These are phyloP conservation scores for Lipomyces sp. DNA, from an alignment of 805 yeast genomes.

Conservation along the genomic window DNA sequence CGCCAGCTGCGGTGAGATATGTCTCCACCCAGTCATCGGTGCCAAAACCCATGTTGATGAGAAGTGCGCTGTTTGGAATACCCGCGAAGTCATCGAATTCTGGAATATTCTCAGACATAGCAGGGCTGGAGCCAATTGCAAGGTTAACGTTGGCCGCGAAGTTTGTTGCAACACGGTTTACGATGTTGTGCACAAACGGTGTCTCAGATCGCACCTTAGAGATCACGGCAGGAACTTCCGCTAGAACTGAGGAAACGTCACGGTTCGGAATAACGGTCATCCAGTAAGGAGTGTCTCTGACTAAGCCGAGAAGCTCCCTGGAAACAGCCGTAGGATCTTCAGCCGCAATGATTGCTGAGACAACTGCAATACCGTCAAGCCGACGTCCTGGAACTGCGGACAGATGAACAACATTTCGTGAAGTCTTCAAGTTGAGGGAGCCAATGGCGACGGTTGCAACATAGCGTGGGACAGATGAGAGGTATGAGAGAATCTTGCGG, in stretches of 20 bases:
- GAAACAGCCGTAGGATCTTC: slow-evolving; percentile 60
- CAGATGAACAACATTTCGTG: slow-evolving; percentile 60
- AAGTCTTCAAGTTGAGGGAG: slow-evolving; percentile 70
- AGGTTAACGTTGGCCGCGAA: slow-evolving; percentile 85
- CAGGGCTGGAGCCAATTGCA: slow-evolving; percentile 84
- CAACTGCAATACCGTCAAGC: slow-evolving; percentile 87
- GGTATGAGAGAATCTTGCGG: slow-evolving; percentile 52
- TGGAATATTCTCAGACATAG: slow-evolving; percentile 75
- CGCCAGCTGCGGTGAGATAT: slow-evolving; percentile 57
- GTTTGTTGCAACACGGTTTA: slow-evolving; percentile 86
- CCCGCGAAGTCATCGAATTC: slow-evolving; percentile 72
- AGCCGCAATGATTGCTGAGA: slow-evolving; percentile 79
- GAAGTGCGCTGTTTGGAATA: slow-evolving; percentile 58
- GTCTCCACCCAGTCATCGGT: slow-evolving; percentile 49
- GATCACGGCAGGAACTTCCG: slow-evolving; percentile 40
- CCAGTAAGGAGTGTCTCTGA: slow-evolving; percentile 44
- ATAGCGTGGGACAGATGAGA: slow-evolving; percentile 30
- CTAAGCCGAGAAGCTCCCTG: slow-evolving; percentile 44
- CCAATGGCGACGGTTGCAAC: slow-evolving; percentile 78
- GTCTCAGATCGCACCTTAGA: slow-evolving; percentile 42
- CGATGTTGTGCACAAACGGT: slow-evolving; percentile 85
- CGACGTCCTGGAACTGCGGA: slow-evolving; percentile 47
- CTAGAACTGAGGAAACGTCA: slow-evolving; percentile 26
- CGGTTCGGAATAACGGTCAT: slow-evolving; percentile 16
- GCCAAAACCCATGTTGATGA: slow-evolving; percentile 79